phyloP scores from a whole-genome alignment of 768 basidiomycete genomes.

The Lactifluus hygrophoroides region DNA sequence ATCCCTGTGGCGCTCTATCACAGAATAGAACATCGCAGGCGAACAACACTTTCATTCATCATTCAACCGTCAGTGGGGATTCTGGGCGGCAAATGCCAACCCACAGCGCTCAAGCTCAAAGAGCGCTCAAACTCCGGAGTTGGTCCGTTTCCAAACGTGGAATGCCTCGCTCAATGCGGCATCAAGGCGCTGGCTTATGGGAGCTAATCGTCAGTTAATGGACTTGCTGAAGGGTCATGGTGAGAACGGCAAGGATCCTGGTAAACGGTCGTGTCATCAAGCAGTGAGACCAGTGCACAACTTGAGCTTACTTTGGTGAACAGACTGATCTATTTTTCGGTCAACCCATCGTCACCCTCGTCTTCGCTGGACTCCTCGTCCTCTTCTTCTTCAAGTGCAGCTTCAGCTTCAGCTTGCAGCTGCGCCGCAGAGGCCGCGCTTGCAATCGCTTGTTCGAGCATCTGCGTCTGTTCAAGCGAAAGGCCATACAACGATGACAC shows the following conservation, averaged over 20 bases:
- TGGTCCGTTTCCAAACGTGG: too few species aligned
- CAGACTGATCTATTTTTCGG: neutral
- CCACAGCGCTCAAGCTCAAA: too few species aligned
- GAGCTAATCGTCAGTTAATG: too few species aligned
- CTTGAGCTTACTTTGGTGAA: neutral
- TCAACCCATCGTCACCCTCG: slow-evolving; percentile 19
- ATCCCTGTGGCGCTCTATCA: too few species aligned
- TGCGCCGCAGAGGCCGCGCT: slow-evolving; percentile 68
- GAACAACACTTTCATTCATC: neutral
- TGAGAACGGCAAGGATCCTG: neutral
- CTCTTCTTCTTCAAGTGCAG: slow-evolving; percentile 63
- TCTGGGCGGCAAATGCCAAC: too few species aligned
- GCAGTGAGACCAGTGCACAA: neutral
- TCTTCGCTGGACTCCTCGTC: slow-evolving; percentile 43
- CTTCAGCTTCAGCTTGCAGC: slow-evolving; percentile 72
- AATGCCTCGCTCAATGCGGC: too few species aligned
- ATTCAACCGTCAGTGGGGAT: too few species aligned
- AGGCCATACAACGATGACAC: slow-evolving; percentile 56
- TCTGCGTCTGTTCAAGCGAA: slow-evolving; percentile 61
- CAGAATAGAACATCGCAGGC: neutral
- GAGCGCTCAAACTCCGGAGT: too few species aligned
- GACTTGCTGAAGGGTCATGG: too few species aligned
- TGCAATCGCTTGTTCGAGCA: slow-evolving; percentile 66
- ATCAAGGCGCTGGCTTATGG: too few species aligned
- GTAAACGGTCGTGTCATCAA: neutral